Evolutionary conservation across 805 yeast genomes (phyloP).

Genomic region (Ascoidea rubescens): DNA sequence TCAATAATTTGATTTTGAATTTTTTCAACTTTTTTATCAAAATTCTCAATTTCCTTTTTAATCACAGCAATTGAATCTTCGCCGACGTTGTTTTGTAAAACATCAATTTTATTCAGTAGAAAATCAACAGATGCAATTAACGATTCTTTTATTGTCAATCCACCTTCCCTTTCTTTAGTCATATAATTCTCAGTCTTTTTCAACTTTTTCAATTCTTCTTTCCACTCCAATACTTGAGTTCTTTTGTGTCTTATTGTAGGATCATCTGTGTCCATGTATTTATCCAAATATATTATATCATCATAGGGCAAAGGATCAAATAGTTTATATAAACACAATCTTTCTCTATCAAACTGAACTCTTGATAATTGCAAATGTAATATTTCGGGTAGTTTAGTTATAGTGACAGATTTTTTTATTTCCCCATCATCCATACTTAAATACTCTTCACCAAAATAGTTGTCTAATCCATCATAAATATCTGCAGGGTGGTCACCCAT

Average conservation of each 20-base stretch:
- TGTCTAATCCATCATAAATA: conserved; percentile 82
- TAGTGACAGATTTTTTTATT: conserved; percentile 60
- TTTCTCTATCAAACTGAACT: conserved; percentile 73
- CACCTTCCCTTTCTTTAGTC: conserved; percentile 31
- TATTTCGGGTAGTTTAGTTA: conserved; percentile 62
- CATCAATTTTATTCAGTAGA: conserved; percentile 24
- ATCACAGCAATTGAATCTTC: conserved; percentile 30
- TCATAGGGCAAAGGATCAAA: conserved; percentile 72
- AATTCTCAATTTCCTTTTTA: conserved; percentile 19
- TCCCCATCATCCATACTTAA: conserved; percentile 54
- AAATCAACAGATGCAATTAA: conserved; percentile 44
- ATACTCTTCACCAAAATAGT: conserved; percentile 61
- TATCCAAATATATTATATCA: conserved; percentile 69
- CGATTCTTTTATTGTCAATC: conserved; percentile 34
- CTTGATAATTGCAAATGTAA: conserved; percentile 89
- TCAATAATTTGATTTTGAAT: conserved; percentile 27
- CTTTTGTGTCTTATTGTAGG: conserved; percentile 35
- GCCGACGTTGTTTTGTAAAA: conserved; percentile 19
- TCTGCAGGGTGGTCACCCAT: conserved; percentile 81
- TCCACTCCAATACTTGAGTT: conserved; percentile 48
- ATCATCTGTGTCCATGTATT: conserved; percentile 66
- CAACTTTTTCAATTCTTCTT: conserved; percentile 32
- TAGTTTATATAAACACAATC: conserved; percentile 67
- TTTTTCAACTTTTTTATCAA: conserved; percentile 30
- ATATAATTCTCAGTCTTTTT: conserved; percentile 29